A percentile compares a stretch with the other conserved stretches of the same genome.
Evolutionary conservation across 257 asterid species (phyloP).

Genomic region (Solanum sitiens): DNA sequence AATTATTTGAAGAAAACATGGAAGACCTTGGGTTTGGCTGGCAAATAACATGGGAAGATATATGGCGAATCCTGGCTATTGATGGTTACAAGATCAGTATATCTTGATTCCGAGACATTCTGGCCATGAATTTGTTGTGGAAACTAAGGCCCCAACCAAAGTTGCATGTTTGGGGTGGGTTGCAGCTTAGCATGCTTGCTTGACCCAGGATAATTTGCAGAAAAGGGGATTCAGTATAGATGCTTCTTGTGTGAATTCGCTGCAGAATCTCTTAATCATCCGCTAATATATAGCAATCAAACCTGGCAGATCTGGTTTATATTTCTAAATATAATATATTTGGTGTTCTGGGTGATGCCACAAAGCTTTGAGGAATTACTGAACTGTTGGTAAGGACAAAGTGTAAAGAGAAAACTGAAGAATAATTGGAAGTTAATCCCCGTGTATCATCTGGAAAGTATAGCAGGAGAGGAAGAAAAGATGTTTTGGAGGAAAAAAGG

Average conservation of each 20-base stretch:
- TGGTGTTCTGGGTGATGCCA: not conserved
- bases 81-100: not conserved
- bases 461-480: not conserved
- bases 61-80: not conserved
- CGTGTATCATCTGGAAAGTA: not conserved
- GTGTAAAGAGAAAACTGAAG: not conserved
- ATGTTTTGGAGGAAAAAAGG: not conserved
- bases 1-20: not conserved
- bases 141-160: not conserved
- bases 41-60: not conserved
- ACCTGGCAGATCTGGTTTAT: not conserved
- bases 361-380: not conserved
- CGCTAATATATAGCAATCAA: not conserved
- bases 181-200: not conserved
- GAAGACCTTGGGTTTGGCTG: not conserved
- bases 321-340: not conserved
- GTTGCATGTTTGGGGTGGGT: not conserved
- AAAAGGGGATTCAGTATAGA: not conserved
- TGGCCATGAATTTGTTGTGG: not conserved
- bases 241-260: not conserved
- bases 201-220: not conserved
- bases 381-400: not conserved
- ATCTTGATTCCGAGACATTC: not conserved
- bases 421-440: not conserved
- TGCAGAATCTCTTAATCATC: not conserved